Evolutionary conservation across 2,329 filamentous ascomycete genomes (phyloP).

Genomic region (Aspergillus sp.): DNA sequence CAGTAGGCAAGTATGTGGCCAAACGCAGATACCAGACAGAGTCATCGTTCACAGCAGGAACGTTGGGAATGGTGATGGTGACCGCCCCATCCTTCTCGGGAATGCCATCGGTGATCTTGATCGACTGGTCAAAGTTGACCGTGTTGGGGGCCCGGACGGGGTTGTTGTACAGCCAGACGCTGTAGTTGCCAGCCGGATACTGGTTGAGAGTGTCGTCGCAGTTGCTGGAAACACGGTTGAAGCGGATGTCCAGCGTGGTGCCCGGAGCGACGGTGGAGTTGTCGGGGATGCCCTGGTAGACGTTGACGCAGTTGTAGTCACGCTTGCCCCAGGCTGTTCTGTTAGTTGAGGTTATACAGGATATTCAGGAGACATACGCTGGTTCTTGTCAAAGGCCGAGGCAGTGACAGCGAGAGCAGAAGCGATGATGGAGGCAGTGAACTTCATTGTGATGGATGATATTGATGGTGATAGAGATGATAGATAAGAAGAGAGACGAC

Average conservation of each 20-base stretch:
- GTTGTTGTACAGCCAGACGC: conserved; percentile 26
- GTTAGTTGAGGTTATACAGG: background rate
- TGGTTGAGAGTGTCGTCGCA: conserved; percentile 16
- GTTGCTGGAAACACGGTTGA: conserved; percentile 21
- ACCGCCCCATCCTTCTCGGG: conserved; percentile 13
- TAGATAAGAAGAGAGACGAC: too few species aligned
- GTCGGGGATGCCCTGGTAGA: conserved; percentile 28
- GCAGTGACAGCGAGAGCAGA: conserved; percentile 20
- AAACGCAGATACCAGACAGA: conserved; percentile 26
- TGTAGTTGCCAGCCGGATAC: conserved; percentile 19
- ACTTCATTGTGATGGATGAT: conserved; percentile 19
- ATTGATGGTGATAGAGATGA: too few species aligned
- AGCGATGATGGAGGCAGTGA: conserved; percentile 19
- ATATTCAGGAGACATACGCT: conserved; percentile 13
- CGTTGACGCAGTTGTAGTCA: conserved; percentile 28
- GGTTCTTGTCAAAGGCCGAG: conserved; percentile 27
- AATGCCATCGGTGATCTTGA: conserved; percentile 16
- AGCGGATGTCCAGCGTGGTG: conserved; percentile 18
- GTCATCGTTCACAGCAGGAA: conserved; percentile 20
- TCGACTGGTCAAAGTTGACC: conserved; percentile 14
- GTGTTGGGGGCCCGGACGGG: conserved; percentile 17
- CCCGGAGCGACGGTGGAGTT: conserved; percentile 23
- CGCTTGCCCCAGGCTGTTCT: conserved; percentile 28
- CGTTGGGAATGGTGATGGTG: conserved; percentile 19
- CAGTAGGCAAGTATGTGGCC: conserved; percentile 14